Base-by-base conservation (phyloP, 73 alveolate genomes). In the Stentor roeselii region DNA sequence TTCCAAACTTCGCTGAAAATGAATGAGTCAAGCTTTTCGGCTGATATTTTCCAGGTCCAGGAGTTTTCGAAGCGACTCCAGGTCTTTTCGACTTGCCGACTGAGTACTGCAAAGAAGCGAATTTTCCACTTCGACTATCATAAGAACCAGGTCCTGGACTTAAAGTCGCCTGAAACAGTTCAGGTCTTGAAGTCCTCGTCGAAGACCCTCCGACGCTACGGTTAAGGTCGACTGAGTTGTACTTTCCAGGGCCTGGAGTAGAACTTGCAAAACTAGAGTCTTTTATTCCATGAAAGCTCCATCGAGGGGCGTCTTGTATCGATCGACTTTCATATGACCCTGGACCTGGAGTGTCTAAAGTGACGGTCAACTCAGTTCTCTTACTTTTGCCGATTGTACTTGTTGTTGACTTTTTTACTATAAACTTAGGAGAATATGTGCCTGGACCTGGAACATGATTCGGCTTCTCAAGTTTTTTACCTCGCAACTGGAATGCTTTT, bases 101-200 rank as follows among this genome's bases (percentile, higher is more conserved):
- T 50, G 67, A 50, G 67, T 50, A 50, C 21, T 50, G 6, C 21
- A 50, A 11, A 11, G 6, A 11, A 11, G 67, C 6, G 67, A 21
- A 50, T 50, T 50, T 50, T 50, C 6, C 21, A 67, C 34, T 11
- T n/a, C 14, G 11, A 21, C 27, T 32, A n/a, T 67, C 80, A 2
- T 67, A 67, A 67, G n/a, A 27, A 1, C 80, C 80, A 21, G 80
- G 80, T 1, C 80, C 80, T 1, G 80, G 80, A 3, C n/a, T 32
- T 67, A 11, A 15, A 34, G 11, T 67, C 21, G 67, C 21, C 67
- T 21, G 6, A 21, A 50, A 50, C 6, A 50, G 6, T 21, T 50
- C 30, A 50, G 67, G 67, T 50, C 21, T 50, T 50, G 6, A 6
- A 50, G 67, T 21, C 21, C 21, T 50, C 21, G 67, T 50, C 6